Conservation (phyloP, 257 asterid genomes). For the Capsicum pubescens region DNA sequence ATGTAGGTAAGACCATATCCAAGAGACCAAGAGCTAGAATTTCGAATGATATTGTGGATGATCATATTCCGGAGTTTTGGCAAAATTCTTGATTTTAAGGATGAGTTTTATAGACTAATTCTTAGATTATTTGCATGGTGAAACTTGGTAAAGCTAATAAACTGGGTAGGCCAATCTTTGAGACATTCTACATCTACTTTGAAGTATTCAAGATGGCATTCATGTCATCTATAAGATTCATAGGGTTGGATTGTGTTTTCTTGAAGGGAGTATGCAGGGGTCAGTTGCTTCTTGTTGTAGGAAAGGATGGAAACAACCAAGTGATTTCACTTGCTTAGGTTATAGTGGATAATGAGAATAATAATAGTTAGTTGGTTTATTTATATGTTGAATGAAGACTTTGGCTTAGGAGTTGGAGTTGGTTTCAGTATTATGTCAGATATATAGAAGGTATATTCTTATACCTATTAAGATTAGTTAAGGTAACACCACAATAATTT, state of each 20-base stretch:
- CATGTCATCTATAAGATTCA: background rate
- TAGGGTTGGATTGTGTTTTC: background rate
- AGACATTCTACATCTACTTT: background rate
- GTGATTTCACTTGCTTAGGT: background rate
- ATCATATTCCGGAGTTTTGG: background rate
- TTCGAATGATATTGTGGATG: background rate
- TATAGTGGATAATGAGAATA: background rate
- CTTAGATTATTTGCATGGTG: background rate
- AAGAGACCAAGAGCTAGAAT: background rate
- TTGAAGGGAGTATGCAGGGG: background rate
- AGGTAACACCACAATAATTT: too few species aligned
- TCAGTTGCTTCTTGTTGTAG: background rate
- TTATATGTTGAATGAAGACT: background rate
- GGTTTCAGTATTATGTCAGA: background rate
- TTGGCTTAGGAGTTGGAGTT: background rate
- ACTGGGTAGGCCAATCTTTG: background rate
- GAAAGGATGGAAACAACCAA: background rate
- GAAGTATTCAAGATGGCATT: background rate
- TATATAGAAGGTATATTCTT: background rate
- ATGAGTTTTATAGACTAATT: background rate
- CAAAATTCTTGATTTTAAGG: background rate
- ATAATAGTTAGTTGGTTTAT: background rate
- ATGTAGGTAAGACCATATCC: background rate
- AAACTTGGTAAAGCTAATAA: background rate
- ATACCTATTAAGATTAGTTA: too few species aligned